A percentile compares a stretch with the other conserved stretches of the same genome.
Conservation (phyloP, 2,329 filamentous ascomycete genomes). For the Cadophora luteo-olivacea region DNA sequence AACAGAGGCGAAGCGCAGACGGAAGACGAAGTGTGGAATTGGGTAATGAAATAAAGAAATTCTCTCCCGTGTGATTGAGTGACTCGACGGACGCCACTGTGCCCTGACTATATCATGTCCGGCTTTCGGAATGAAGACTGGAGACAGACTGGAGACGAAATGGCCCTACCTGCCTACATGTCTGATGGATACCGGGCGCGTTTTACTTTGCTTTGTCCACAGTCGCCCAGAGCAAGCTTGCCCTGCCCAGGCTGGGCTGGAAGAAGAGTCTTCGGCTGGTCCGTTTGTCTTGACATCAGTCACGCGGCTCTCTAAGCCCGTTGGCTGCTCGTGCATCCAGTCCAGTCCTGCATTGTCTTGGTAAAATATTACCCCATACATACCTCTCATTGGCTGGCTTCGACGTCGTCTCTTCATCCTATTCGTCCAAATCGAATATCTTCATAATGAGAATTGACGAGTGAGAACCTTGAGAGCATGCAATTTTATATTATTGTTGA, state of each 20-base stretch:
- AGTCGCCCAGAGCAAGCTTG: not conserved
- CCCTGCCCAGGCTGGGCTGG: conserved; percentile 1
- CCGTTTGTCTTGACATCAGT: not conserved
- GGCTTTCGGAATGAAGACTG: not conserved
- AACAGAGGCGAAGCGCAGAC: not conserved
- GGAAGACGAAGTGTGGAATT: not conserved
- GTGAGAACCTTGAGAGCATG: conserved; percentile 11
- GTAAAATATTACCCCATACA: conserved; percentile 16
- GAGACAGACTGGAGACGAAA: not conserved
- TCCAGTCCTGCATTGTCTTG: conserved; percentile 3
- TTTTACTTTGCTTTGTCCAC: conserved; percentile 1
- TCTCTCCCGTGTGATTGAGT: conserved; percentile 6
- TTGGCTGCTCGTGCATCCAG: conserved; percentile 8
- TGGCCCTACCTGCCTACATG: not conserved
- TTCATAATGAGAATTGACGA: conserved; percentile 1
- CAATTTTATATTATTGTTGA: not conserved
- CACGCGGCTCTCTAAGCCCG: conserved; percentile 8
- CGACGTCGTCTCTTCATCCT: not conserved
- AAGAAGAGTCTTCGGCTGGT: not conserved
- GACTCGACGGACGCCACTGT: conserved; percentile 13
- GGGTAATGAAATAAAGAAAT: conserved; percentile 15
- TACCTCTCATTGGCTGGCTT: conserved; percentile 5
- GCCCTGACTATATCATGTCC: conserved; percentile 11
- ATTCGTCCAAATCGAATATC: not conserved
- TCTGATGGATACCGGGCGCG: not conserved